Base-by-base conservation (phyloP, 2,329 filamentous ascomycete genomes). In the Lachnellula suecica region DNA sequence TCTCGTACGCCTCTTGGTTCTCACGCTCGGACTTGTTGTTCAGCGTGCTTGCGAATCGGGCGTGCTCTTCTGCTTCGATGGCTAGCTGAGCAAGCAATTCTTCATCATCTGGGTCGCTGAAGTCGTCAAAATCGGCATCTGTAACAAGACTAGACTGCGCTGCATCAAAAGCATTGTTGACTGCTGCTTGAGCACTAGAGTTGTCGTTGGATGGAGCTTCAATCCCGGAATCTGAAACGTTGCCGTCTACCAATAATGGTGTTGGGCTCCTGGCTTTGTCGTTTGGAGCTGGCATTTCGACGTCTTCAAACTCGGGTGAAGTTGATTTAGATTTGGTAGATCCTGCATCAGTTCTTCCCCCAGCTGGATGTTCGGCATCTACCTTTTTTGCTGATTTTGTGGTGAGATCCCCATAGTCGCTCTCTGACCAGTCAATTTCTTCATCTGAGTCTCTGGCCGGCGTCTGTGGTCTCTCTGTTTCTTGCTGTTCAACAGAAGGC, bases 11-110 rank as follows among this genome's bases (percentile, higher is more conserved):
- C 41, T 86, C 82, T 27, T 83, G 82, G 60, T 87, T 90, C 61
- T 92, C 83, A 4, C 76, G 74, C 17, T 83, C 79, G 0, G 87
- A 79, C 59, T 88, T 88, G 64, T 89, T 82, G 69, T 95, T 96
- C 10, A 99, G 78, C 43, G 88, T 85, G 59, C 89, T 92, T 2
- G 92, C 91, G 66, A 99, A 99, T 5, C 93, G 85, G 4, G 89
- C 91, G 66, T 99, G 93, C 63, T 97, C 94, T 71, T 96, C 90
- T 1, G 89, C 90, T 76, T 99, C 95, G 23, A 87, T 83, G 0
- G 91, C 92, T 62, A 99, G 84, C 60, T 93, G 91, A 6, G 82
- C 83, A 51, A 97, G 80, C 6, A 99, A 78, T 61, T 96, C 91
- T 66, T 92, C 92, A 57, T 97, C 93, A 70, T 96, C 94, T 0